Conservation (phyloP, 768 basidiomycete species). For the Inosperma sp. region DNA sequence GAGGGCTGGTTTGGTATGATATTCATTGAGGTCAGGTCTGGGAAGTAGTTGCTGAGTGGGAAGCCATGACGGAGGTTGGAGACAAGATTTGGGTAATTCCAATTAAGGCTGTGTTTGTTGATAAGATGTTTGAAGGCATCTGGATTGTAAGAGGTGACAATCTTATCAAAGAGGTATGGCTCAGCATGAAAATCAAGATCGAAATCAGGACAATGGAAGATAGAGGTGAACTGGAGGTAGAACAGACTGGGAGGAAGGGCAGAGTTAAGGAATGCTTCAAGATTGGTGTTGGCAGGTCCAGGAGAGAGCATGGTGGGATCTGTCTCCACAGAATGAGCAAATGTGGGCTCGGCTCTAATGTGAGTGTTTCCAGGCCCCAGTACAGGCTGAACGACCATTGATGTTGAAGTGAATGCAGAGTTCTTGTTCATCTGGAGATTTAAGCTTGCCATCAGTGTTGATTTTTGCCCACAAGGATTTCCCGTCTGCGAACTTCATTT, state of each 20-base stretch:
- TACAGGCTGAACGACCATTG: not conserved
- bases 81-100: conserved; percentile 26
- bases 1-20: conserved; percentile 6
- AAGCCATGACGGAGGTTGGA: conserved; percentile 31
- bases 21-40: conserved; percentile 4
- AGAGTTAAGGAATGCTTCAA: conserved; percentile 5
- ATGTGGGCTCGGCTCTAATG: conserved; percentile 13
- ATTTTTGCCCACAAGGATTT: conserved; percentile 8
- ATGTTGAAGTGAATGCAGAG: conserved; percentile 24
- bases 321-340: conserved; percentile 24
- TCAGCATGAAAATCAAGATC: not conserved
- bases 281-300: conserved; percentile 7
- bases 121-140: conserved; percentile 24
- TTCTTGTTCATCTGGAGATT: conserved; percentile 9
- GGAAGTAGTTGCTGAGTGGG: conserved; percentile 28
- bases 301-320: conserved; percentile 19
- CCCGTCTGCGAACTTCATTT: conserved; percentile 10
- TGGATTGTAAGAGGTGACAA: conserved; percentile 29
- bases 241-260: not conserved
- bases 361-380: not conserved
- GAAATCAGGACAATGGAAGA: conserved; percentile 1
- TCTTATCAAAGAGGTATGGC: conserved; percentile 18
- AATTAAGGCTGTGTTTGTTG: conserved; percentile 15
- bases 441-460: conserved; percentile 8
- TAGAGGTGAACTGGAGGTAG: not conserved